Evolutionary conservation across 2,329 filamentous ascomycete genomes (phyloP).

Genomic region (Colletotrichum lupini): DNA sequence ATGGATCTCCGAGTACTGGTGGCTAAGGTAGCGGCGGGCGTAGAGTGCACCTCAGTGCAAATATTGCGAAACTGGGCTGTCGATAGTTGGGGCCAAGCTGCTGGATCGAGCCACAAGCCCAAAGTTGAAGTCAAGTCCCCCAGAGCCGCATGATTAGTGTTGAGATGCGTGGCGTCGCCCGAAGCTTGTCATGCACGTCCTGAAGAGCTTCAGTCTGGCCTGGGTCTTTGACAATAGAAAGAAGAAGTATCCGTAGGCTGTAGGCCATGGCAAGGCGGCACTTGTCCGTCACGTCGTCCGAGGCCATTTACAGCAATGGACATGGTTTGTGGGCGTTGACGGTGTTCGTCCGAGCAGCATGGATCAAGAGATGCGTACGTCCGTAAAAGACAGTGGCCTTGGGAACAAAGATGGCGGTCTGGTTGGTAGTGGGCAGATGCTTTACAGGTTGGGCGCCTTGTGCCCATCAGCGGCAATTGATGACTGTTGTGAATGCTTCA

Average conservation of each 20-base stretch:
- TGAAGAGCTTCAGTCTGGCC: neutral
- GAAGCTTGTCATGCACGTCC: neutral
- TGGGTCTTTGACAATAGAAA: neutral
- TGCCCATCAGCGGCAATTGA: neutral
- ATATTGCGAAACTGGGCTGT: neutral
- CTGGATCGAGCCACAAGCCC: neutral
- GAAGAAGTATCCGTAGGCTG: neutral
- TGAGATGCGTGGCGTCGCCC: neutral
- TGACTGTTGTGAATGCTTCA: neutral
- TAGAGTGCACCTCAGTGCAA: neutral
- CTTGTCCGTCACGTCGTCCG: neutral
- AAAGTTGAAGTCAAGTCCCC: neutral
- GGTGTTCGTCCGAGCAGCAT: neutral
- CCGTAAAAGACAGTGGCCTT: constrained; percentile 3
- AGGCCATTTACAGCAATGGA: neutral
- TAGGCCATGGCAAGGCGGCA: neutral
- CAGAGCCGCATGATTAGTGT: constrained; percentile 1
- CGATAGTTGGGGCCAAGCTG: neutral
- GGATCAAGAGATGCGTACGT: constrained; percentile 2
- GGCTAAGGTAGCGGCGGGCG: neutral
- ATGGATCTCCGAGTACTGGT: neutral
- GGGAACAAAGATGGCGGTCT: neutral
- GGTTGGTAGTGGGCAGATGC: neutral
- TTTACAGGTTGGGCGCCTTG: neutral
- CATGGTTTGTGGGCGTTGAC: neutral